These are phyloP conservation scores for Typha latifolia DNA, from an alignment of 176 grass and related monocot species.

Conservation along the genomic window DNA sequence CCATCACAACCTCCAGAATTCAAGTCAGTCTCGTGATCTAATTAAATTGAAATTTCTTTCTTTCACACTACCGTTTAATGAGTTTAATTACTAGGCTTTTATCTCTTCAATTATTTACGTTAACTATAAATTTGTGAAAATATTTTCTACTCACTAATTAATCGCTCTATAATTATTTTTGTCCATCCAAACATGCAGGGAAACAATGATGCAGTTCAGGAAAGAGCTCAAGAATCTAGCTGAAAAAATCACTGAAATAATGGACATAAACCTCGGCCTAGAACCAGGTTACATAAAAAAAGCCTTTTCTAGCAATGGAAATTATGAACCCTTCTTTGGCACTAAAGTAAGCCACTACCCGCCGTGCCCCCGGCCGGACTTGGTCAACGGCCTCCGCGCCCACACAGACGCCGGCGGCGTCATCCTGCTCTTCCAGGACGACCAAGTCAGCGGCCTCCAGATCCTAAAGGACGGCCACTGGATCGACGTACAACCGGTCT, in stretches of 20 bases:
- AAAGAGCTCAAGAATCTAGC: slow-evolving; percentile 28
- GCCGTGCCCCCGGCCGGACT: slow-evolving; percentile 57
- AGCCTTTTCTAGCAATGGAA: slow-evolving; percentile 30
- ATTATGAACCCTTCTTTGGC: slow-evolving; percentile 32
- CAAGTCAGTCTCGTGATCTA: slow-evolving; percentile 43
- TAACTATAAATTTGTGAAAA: too few relatives aligned
- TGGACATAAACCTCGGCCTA: slow-evolving; percentile 54
- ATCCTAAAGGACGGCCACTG: slow-evolving; percentile 50
- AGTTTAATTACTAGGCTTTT: too few relatives aligned
- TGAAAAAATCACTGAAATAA: slow-evolving; percentile 31
- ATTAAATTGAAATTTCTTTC: too few relatives aligned
- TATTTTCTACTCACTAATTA: too few relatives aligned
- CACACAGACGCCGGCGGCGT: slow-evolving; percentile 68
- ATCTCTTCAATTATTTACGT: too few relatives aligned
- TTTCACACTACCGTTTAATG: too few relatives aligned
- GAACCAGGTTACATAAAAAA: slow-evolving; percentile 25
- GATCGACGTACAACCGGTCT: slow-evolving; percentile 49
- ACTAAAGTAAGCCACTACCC: slow-evolving; percentile 82
- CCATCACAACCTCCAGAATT: slow-evolving; percentile 65
- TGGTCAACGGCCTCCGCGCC: slow-evolving; percentile 42
- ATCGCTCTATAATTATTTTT: not conserved
- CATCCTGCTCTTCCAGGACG: slow-evolving; percentile 66
- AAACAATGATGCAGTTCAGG: slow-evolving; percentile 82
- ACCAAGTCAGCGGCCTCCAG: slow-evolving; percentile 44
- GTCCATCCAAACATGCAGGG: slow-evolving; percentile 25